Conservation (phyloP, 371 early-diverging fungal genomes). For the Mortierella sp. region DNA sequence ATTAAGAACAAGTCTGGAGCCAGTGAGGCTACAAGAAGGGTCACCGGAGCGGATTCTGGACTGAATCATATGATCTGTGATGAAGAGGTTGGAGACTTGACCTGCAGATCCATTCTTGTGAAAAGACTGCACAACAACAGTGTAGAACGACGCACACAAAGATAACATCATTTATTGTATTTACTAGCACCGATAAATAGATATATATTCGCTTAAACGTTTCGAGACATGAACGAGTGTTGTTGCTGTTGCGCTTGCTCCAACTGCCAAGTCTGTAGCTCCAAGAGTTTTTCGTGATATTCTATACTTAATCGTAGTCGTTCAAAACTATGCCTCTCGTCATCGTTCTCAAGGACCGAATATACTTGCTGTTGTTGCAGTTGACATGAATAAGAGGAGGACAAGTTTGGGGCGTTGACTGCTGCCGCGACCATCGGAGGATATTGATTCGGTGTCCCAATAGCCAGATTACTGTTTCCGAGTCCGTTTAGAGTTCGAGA, state of each 20-base stretch:
- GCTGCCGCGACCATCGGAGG: too few species aligned
- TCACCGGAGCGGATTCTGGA: slow-evolving; percentile 55
- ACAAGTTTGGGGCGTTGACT: too few species aligned
- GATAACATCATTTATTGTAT: too few species aligned
- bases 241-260: not conserved
- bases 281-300: not conserved
- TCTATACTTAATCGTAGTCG: not conserved
- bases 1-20: slow-evolving; percentile 40
- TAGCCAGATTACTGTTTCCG: too few species aligned
- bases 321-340: not conserved
- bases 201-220: too few species aligned
- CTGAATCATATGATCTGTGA: slow-evolving; percentile 44
- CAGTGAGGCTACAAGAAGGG: slow-evolving; percentile 35
- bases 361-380: not conserved
- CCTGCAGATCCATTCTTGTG: slow-evolving; percentile 51
- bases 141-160: too few species aligned
- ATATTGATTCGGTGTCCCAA: too few species aligned
- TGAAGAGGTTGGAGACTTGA: slow-evolving; percentile 54
- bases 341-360: not conserved
- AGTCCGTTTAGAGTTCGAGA: too few species aligned
- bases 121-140: slow-evolving; percentile 16
- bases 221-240: not conserved
- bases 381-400: too few species aligned
- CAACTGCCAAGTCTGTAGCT: not conserved
- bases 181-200: too few species aligned